Percentiles rank a stretch among this genome's conserved stretches.
These are phyloP conservation scores for Pseudozyma thailandica DNA, from an alignment of 1,284 basidiomycete genomes.

Conservation along the genomic window DNA sequence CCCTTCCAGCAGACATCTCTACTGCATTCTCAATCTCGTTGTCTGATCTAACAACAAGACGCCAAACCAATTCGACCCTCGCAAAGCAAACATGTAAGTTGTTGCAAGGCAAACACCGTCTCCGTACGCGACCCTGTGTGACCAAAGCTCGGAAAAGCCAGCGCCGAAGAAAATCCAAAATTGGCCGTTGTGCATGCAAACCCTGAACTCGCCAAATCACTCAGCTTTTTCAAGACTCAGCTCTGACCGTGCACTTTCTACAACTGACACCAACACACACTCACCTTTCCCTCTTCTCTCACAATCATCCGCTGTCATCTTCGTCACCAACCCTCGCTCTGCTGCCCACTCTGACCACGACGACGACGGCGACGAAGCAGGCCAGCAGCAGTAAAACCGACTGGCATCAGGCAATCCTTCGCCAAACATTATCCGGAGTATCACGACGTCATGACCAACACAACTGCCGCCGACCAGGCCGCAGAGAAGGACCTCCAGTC, in stretches of 20 bases:
- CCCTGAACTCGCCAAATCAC: too few relatives aligned
- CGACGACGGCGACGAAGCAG: too few relatives aligned
- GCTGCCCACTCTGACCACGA: not conserved
- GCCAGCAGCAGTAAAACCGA: too few relatives aligned
- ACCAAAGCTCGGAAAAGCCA: conserved; percentile 2
- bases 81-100: not conserved
- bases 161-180: conserved; percentile 5
- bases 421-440: not conserved
- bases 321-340: not conserved
- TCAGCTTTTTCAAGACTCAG: too few relatives aligned
- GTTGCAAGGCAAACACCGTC: not conserved
- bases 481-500: conserved; percentile 52
- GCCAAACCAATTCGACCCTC: too few relatives aligned
- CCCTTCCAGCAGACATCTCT: not conserved
- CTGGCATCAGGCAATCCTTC: not conserved
- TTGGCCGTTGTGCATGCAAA: conserved; percentile 6
- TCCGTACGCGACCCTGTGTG: not conserved
- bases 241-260: conserved; percentile 2
- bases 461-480: conserved; percentile 10
- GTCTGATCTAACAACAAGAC: too few relatives aligned
- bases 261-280: too few relatives aligned
- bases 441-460: conserved; percentile 5
- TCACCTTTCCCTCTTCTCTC: not conserved
- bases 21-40: too few relatives aligned
- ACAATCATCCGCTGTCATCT: not conserved